These are phyloP conservation scores for Penicillium sp. DNA, from an alignment of 2,329 filamentous ascomycete species.

Conservation along the genomic window DNA sequence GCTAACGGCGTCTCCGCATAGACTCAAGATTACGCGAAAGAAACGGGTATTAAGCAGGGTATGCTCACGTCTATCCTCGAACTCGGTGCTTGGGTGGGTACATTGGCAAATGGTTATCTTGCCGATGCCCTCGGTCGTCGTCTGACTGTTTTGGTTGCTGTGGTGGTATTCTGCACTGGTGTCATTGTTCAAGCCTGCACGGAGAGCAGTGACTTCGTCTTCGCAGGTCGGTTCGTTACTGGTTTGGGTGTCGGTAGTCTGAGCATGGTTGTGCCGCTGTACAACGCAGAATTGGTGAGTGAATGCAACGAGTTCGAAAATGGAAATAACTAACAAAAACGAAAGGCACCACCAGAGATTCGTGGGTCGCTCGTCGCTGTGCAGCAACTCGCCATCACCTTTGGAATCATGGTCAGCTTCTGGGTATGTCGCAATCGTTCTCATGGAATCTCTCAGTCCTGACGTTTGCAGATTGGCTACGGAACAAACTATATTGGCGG, in stretches of 20 bases:
- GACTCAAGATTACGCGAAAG: constrained; percentile 29
- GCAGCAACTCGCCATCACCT: constrained; percentile 45
- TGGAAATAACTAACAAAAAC: not conserved
- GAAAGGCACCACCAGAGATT: constrained; percentile 41
- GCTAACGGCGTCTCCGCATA: constrained; percentile 1
- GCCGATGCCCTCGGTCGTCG: constrained; percentile 38
- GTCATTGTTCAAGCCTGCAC: constrained; percentile 40
- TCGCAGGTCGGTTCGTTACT: constrained; percentile 43
- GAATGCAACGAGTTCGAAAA: not conserved
- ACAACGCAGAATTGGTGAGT: constrained; percentile 37
- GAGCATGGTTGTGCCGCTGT: constrained; percentile 44
- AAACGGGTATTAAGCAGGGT: constrained; percentile 29
- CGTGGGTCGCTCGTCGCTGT: constrained; percentile 43
- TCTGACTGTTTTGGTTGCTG: constrained; percentile 33
- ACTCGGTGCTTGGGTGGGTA: constrained; percentile 41
- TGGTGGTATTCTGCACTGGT: constrained; percentile 37
- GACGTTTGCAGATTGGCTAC: constrained; percentile 38
- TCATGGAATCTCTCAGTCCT: constrained; percentile 1
- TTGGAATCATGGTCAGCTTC: constrained; percentile 46
- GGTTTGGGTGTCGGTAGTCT: constrained; percentile 45
- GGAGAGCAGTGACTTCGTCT: constrained; percentile 30
- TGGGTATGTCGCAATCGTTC: constrained; percentile 30
- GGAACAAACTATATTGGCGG: constrained; percentile 64
- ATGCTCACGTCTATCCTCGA: constrained; percentile 43
- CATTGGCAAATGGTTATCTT: constrained; percentile 38